Evolutionary conservation across 139 green algal species (phyloP).

Genomic region (Dunaliella primolecta): DNA sequence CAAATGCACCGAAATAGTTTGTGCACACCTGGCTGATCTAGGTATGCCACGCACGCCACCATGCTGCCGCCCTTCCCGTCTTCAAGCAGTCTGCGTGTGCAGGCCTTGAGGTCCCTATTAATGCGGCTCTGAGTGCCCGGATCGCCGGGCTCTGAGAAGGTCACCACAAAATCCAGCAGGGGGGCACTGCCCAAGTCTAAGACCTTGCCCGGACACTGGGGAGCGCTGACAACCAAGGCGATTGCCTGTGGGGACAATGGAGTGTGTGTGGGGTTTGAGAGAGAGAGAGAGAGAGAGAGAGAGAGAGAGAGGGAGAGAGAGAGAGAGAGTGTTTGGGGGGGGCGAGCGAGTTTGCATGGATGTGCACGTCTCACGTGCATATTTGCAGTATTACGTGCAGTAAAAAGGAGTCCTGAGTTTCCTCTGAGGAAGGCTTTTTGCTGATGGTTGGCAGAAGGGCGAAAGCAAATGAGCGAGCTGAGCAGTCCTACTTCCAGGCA

Average conservation of each 20-base stretch:
- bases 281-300: too few relatives aligned
- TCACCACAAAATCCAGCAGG: conserved; percentile 31
- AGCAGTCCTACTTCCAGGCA: too few relatives aligned
- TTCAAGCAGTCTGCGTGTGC: neutral
- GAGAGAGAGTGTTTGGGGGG: too few relatives aligned
- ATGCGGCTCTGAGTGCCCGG: neutral
- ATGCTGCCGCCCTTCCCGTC: neutral
- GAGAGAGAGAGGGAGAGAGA: too few relatives aligned
- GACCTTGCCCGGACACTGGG: conserved; percentile 26
- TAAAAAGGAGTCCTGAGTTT: neutral
- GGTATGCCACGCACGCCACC: conserved; percentile 3
- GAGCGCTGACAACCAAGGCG: conserved; percentile 29
- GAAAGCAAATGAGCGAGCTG: too few relatives aligned
- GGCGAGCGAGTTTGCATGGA: too few relatives aligned
- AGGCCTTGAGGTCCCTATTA: conserved; percentile 11
- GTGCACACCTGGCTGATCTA: conserved; percentile 24
- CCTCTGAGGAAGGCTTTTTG: neutral
- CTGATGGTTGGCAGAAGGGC: too few relatives aligned
- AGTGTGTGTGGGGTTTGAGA: neutral
- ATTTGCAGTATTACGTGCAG: too few relatives aligned
- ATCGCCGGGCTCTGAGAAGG: conserved; percentile 16
- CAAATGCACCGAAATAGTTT: too few relatives aligned
- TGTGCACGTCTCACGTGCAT: too few relatives aligned
- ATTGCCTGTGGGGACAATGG: conserved; percentile 21
- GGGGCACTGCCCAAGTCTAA: conserved; percentile 26